Percentiles rank a stretch among this genome's conserved stretches.
These are phyloP conservation scores for Mucor circinelloides DNA, from an alignment of 371 early-diverging fungal genomes.

Conservation along the genomic window DNA sequence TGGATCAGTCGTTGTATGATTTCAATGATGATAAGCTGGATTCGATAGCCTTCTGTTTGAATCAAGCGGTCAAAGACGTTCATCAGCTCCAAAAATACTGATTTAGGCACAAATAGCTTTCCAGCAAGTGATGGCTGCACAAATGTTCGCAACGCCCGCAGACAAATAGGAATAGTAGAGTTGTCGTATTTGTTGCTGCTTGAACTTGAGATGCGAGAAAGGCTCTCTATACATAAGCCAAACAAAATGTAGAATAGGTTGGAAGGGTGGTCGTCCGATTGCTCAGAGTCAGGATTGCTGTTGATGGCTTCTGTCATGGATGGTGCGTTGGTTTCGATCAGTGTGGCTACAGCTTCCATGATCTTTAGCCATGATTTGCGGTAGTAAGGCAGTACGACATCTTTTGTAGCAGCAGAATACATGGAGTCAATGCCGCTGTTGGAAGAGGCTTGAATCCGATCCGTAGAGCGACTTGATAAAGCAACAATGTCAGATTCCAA, in stretches of 20 bases:
- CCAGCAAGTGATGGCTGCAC: constrained; percentile 48
- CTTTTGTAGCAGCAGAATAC: constrained; percentile 54
- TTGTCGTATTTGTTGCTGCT: constrained; percentile 39
- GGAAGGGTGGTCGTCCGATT: constrained; percentile 35
- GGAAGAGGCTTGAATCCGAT: constrained; percentile 47
- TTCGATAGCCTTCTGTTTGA: constrained; percentile 53
- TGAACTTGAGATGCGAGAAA: constrained; percentile 51
- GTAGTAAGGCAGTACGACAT: constrained; percentile 64
- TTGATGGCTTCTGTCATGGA: constrained; percentile 48
- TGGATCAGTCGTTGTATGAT: constrained; percentile 47
- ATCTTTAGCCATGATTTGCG: constrained; percentile 59
- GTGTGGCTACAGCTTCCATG: constrained; percentile 57
- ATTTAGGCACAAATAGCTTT: constrained; percentile 46
- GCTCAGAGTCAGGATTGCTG: constrained; percentile 37
- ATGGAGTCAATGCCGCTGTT: constrained; percentile 51
- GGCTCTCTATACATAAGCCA: constrained; percentile 67
- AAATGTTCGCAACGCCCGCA: constrained; percentile 45
- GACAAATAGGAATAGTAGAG: constrained; percentile 39
- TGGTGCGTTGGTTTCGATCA: constrained; percentile 45
- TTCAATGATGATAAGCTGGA: constrained; percentile 51
- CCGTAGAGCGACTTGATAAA: constrained; percentile 39
- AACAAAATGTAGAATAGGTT: constrained; percentile 60
- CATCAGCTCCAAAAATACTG: constrained; percentile 64
- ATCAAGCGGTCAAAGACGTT: constrained; percentile 66
- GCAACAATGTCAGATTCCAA: constrained; percentile 60